phyloP scores from a whole-genome alignment of 345 rosid species.

The Camelina hispida region DNA sequence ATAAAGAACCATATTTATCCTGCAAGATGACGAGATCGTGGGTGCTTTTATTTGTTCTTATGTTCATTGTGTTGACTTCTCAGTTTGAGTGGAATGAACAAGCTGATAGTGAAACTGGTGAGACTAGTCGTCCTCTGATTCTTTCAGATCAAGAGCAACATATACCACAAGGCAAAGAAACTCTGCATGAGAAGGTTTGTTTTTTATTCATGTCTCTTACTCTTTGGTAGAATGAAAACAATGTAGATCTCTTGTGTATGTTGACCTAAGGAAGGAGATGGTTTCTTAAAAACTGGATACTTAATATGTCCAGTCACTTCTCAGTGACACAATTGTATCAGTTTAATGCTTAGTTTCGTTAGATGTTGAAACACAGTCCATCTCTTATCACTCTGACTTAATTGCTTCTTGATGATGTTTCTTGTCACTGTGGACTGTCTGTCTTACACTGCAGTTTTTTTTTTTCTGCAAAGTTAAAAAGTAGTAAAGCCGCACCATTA shows the following conservation, averaged over 20 bases:
- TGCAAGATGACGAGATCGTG: constrained; percentile 67
- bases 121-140: constrained; percentile 39
- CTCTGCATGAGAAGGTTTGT: constrained; percentile 71
- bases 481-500: background rate
- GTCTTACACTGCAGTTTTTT: background rate
- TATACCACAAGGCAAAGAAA: constrained; percentile 52
- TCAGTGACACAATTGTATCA: no score
- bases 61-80: constrained; percentile 67
- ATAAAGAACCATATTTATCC: background rate
- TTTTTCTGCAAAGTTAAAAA: background rate
- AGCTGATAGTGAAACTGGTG: constrained; percentile 62
- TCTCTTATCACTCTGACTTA: background rate
- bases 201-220: background rate
- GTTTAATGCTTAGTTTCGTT: constrained; percentile 7
- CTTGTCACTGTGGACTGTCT: background rate
- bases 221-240: background rate
- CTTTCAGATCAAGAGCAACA: constrained; percentile 48
- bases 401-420: constrained; percentile 19
- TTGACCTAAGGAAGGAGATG: constrained; percentile 21
- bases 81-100: constrained; percentile 85
- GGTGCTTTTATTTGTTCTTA: constrained; percentile 67
- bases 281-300: constrained; percentile 1
- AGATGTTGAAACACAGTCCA: background rate
- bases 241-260: background rate
- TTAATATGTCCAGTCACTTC: background rate